phyloP scores from a whole-genome alignment of 2,329 filamentous ascomycete genomes.

The Penicillium digitatum region DNA sequence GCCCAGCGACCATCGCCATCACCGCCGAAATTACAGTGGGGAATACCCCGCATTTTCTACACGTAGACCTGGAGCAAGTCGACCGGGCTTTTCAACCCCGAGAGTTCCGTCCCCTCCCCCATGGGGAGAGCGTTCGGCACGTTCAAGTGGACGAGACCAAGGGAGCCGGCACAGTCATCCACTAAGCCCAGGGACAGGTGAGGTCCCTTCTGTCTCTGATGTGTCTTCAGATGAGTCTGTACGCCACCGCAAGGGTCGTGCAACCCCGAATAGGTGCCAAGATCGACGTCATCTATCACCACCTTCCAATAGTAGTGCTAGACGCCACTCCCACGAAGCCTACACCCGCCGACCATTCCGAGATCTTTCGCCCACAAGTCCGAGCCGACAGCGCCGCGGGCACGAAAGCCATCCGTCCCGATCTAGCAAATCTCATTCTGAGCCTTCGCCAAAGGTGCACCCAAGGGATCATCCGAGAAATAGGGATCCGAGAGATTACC shows the following conservation, averaged over 20 bases:
- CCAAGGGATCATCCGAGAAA: background rate
- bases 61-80: conserved; percentile 16
- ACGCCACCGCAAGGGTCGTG: conserved; percentile 7
- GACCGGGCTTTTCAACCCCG: conserved; percentile 22
- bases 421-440: conserved; percentile 12
- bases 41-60: conserved; percentile 17
- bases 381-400: conserved; percentile 4
- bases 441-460: conserved; percentile 1
- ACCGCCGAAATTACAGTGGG: conserved; percentile 23
- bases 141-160: conserved; percentile 23
- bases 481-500: background rate
- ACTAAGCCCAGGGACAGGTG: conserved; percentile 18
- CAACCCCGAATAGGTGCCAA: conserved; percentile 15
- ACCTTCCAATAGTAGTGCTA: conserved; percentile 20
- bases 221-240: conserved; percentile 29
- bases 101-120: conserved; percentile 28
- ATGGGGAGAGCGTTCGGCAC: conserved; percentile 17
- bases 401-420: conserved; percentile 12
- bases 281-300: conserved; percentile 30
- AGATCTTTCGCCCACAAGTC: conserved; percentile 26
- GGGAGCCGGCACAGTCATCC: conserved; percentile 15
- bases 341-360: conserved; percentile 30
- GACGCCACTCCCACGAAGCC: conserved; percentile 39
- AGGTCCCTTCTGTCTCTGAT: conserved; percentile 25
- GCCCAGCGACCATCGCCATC: conserved; percentile 18